These are phyloP conservation scores for Ulota crispa DNA, from an alignment of 225 moss, liverwort and hornwort genomes.

Conservation along the genomic window DNA sequence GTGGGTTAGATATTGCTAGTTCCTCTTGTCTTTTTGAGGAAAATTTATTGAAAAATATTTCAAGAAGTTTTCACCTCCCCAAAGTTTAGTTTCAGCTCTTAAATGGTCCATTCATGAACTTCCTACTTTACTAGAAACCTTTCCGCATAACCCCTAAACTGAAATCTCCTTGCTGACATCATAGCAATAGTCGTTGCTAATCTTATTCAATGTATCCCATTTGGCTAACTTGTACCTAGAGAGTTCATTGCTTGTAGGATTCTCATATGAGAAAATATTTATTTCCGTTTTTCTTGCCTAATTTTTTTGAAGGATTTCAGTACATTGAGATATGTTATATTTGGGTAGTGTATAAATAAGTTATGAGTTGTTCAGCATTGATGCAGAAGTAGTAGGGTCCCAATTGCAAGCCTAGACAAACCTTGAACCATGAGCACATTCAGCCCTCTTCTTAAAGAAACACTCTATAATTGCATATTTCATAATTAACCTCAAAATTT, in stretches of 20 bases:
- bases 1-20: too few relatives aligned
- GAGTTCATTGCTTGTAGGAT: background rate
- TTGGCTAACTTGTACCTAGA: background rate
- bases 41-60: too few relatives aligned
- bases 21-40: too few relatives aligned
- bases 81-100: too few relatives aligned
- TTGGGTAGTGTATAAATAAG: background rate
- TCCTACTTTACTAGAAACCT: background rate
- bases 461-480: too few relatives aligned
- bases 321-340: background rate
- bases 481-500: too few relatives aligned
- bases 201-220: too few relatives aligned
- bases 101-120: too few relatives aligned
- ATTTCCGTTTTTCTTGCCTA: background rate
- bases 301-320: background rate
- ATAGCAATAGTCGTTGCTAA: background rate
- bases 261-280: background rate
- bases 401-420: background rate
- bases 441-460: too few relatives aligned
- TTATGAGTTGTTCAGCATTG: background rate
- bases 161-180: background rate
- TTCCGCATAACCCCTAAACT: background rate
- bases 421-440: too few relatives aligned
- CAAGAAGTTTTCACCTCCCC: too few relatives aligned
- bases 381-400: background rate